Base-by-base conservation (phyloP, 441 rosid genomes). In the Corymbia citriodora region DNA sequence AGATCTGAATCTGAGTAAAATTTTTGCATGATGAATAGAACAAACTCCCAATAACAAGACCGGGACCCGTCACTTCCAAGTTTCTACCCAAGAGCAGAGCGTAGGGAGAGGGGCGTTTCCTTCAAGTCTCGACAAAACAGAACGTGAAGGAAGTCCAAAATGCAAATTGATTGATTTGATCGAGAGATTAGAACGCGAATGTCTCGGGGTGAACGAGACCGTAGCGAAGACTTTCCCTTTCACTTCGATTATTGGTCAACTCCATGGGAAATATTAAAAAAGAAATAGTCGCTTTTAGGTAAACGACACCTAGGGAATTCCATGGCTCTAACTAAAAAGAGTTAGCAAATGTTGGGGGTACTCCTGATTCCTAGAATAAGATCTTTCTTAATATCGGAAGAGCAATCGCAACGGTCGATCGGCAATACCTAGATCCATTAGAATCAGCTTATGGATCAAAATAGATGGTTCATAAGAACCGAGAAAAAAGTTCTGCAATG, bases 351-450 rank as follows among this genome's bases (percentile, higher is more conserved):
- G 48, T 18, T 18, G 48, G 48, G 81, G 12, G 17, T 31, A 17
- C 45, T 31, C 45, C 10, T 68, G 23, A 33, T 33, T 18, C 81
- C 1, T 33, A 36, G 10, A 9, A 8, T 17, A 33, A 5, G 23
- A 31, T 70, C 5, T 70, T 33, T 17, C 31, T 61, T 33, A 68
- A 70, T 72, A 33, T 36, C 6, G 27, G 49, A 3, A 61, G 31
- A 61, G 27, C 82, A 36, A 19, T 36, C 49, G 8, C 15, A 2
- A 36, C 27, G 8, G 0, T 72, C 13, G 11, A 10, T 36, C 4
- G 0, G 6, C 8, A 2, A 72, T 72, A 0, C 48, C 2, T 13
- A 4, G 25, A 70, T 33, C 48, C 4, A 3, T 70, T 18, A 9
- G 25, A 70, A 33, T 18, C 25, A 25, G 2, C 14, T 33, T 5